Evolutionary conservation across 75 land plant species (phyloP), one percentile per base, ranked within the genome.

Genomic region (Azolla pinnata): DNA sequence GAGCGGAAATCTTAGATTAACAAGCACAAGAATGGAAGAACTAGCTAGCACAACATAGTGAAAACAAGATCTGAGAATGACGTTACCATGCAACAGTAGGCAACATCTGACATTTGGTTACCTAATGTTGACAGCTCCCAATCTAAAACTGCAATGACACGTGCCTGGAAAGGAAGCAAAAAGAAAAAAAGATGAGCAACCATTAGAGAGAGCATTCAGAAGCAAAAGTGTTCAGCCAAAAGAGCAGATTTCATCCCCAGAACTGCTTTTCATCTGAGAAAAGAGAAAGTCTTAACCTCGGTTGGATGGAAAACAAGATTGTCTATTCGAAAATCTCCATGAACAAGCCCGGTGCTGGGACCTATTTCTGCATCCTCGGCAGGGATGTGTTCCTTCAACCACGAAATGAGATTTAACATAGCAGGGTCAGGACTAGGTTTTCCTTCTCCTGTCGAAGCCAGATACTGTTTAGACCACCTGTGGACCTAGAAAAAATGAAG

Each of bases 121-220:
- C 99, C 99, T 40, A 89, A 63, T 8, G 99, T 95, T 29, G 99
- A 95, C 31, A 95, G 57, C 63, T 95, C 96, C 99, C 99, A 95
- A 57, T 95, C 99, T 40, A 89, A 78, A 60, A 95, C 76, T 29
- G 88, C 96, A 69, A 95, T 79, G 0, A 95, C 99, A 42, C 76
- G 75, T 67, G 83, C 85, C 99, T 95, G 87, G 66, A 76, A 12
- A n/a, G n/a, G n/a, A n/a, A n/a, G n/a, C n/a, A n/a, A n/a, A n/a
- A n/a, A n/a, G n/a, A n/a, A n/a, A n/a, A n/a, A n/a, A n/a, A n/a
- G n/a, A n/a, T n/a, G n/a, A n/a, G n/a, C n/a, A n/a, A n/a, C n/a
- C n/a, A n/a, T n/a, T n/a, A n/a, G n/a, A n/a, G n/a, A n/a, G n/a
- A n/a, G n/a, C n/a, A n/a, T n/a, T n/a, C n/a, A n/a, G n/a, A n/a